A percentile compares a stretch with the other conserved stretches of the same genome.
These are phyloP conservation scores for Cocos nucifera DNA, from an alignment of 176 grass and related monocot species.

Conservation along the genomic window DNA sequence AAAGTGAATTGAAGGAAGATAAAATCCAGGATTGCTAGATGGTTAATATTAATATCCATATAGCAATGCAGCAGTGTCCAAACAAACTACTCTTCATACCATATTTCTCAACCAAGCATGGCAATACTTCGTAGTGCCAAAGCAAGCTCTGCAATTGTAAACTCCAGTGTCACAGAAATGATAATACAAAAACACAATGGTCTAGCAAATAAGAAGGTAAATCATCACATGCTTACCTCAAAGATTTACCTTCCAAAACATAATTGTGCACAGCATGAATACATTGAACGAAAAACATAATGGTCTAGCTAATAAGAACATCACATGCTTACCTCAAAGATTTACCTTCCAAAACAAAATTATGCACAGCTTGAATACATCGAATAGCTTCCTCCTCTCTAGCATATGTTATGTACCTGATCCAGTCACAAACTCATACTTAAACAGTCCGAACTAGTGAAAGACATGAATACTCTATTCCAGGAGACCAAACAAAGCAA, in stretches of 20 bases:
- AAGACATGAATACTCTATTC: no score
- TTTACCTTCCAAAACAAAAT: constrained; percentile 95
- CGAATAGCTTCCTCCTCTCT: constrained; percentile 92
- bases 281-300: constrained; percentile 42
- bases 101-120: constrained; percentile 92
- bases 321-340: constrained; percentile 54
- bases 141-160: constrained; percentile 65
- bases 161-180: constrained; percentile 13
- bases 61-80: constrained; percentile 5
- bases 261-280: constrained; percentile 99
- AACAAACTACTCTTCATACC: constrained; percentile 42
- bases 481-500: no score
- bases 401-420: constrained; percentile 95
- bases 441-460: no score
- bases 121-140: constrained; percentile 98
- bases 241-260: constrained; percentile 85
- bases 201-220: constrained; percentile 17
- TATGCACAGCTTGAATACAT: constrained; percentile 98
- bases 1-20: no score
- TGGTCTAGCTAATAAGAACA: constrained; percentile 14
- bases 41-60: no score
- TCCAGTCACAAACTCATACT: neutral
- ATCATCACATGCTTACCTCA: constrained; percentile 46
- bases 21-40: no score
- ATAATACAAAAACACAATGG: constrained; percentile 8